Evolutionary conservation across 345 rosid species (phyloP).

Genomic region (Brassica napus): DNA sequence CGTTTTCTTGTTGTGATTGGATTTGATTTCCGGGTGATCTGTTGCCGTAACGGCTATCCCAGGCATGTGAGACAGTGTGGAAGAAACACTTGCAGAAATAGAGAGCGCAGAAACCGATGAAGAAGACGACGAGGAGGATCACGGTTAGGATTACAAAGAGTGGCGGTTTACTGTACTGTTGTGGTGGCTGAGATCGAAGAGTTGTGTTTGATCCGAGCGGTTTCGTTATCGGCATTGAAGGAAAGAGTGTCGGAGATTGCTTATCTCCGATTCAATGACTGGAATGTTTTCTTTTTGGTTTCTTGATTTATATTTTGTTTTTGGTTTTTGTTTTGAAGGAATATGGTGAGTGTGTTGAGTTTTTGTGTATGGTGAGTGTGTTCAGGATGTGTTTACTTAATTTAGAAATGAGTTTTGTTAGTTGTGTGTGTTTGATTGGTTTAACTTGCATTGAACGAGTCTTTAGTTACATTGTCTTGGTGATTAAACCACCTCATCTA

Average conservation of each 20-base stretch:
- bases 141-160: constrained; percentile 50
- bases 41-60: constrained; percentile 42
- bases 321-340: not conserved
- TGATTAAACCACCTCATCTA: constrained; percentile 24
- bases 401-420: constrained; percentile 33
- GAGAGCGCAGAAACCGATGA: constrained; percentile 59
- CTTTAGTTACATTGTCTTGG: constrained; percentile 30
- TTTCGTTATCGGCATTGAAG: constrained; percentile 44
- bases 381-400: constrained; percentile 30
- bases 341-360: not conserved
- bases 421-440: constrained; percentile 23
- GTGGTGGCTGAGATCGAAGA: not conserved
- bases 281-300: constrained; percentile 13
- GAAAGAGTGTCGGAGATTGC: constrained; percentile 49
- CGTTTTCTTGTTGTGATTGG: constrained; percentile 1
- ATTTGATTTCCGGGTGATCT: constrained; percentile 30
- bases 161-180: constrained; percentile 43
- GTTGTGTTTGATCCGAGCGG: constrained; percentile 3
- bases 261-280: constrained; percentile 30
- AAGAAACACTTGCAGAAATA: constrained; percentile 62
- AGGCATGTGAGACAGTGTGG: constrained; percentile 42
- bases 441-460: constrained; percentile 41
- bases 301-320: constrained; percentile 2
- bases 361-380: constrained; percentile 23
- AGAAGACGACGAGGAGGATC: constrained; percentile 58